Evolutionary conservation across 305 asterid genomes (phyloP).

Genomic region (Fraxinus dipetala): DNA sequence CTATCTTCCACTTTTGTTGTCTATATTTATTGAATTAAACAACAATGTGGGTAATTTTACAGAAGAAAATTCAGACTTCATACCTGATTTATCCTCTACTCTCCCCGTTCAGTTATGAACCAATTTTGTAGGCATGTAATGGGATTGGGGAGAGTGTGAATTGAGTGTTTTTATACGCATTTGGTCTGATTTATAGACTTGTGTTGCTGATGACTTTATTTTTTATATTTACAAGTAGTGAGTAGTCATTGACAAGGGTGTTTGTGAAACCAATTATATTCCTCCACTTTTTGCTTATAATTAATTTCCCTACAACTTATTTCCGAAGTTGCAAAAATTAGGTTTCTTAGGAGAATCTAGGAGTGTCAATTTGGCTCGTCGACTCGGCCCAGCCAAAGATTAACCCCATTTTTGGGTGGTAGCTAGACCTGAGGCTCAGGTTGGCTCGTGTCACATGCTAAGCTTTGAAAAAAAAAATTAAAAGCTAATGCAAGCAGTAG

Average conservation of each 20-base stretch:
- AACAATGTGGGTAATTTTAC: slow-evolving; percentile 19
- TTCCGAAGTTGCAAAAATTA: not conserved
- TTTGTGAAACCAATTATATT: slow-evolving; percentile 9
- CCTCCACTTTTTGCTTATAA: not conserved
- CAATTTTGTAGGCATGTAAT: slow-evolving; percentile 22
- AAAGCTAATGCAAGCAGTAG: not conserved
- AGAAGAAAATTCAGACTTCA: not conserved
- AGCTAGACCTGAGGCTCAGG: not conserved
- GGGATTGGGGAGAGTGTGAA: slow-evolving; percentile 20
- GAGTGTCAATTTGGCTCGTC: too few species aligned
- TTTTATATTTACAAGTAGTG: not conserved
- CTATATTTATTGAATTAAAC: slow-evolving; percentile 22
- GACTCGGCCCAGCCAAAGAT: not conserved
- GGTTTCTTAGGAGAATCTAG: not conserved
- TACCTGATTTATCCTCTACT: not conserved
- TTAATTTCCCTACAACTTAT: not conserved
- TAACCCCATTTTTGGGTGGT: not conserved
- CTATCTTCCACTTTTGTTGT: slow-evolving; percentile 19
- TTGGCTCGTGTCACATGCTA: not conserved
- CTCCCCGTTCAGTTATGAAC: not conserved
- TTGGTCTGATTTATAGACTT: slow-evolving; percentile 6
- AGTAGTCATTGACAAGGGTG: not conserved
- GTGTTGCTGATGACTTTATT: not conserved
- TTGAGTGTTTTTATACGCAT: slow-evolving; percentile 35
- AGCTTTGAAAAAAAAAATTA: not conserved